Evolutionary conservation across 495 filamentous ascomycete genomes (phyloP), one percentile per base, ranked within the genome.

Genomic region (Talaromyces liani): DNA sequence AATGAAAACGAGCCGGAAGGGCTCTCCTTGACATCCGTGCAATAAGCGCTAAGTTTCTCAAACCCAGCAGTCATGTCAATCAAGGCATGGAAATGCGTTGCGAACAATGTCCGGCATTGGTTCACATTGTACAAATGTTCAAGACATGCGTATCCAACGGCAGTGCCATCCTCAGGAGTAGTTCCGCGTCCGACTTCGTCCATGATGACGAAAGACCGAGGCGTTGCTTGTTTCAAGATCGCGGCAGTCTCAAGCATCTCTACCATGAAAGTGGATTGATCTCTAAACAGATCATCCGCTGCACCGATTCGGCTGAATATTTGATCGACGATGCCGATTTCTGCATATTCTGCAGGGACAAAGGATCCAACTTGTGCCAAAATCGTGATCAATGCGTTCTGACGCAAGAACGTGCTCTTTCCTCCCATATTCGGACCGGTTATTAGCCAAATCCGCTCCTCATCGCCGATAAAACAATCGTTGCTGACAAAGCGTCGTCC

Each of bases 341-440:
- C 85, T 3, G 91, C 92, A 72, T 91, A 88, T 45, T 87, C 82
- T 2, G 94, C 94, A 1, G 94, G 94, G 0, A 98, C 93, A 68
- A 91, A 98, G 39, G 86, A 92, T 1, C 94, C 94, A 0, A 90
- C 87, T 72, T 98, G 94, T 0, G 95, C 93, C 8, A 98, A 83
- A 62, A 98, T 91, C 5, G 89, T 90, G 68, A 97, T 95, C 62
- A 98, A 79, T 1, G 94, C 94, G 75, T 96, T 97, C 63, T 97
- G 94, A 2, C 95, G 87, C 3, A 98, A 79, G 70, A 95, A 98
- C 0, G 94, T 98, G 70, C 87, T 91, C 75, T 98, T 98, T 31
- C 94, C 94, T 6, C 88, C 95, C 94, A 98, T 98, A 77, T 98
- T 98, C n/a, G 95, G 94, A 0, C 94, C 94, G 1, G 93, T 97